Conservation (phyloP, 2,329 filamentous ascomycete genomes). For the Paecilomyces dactylethromorphus region DNA sequence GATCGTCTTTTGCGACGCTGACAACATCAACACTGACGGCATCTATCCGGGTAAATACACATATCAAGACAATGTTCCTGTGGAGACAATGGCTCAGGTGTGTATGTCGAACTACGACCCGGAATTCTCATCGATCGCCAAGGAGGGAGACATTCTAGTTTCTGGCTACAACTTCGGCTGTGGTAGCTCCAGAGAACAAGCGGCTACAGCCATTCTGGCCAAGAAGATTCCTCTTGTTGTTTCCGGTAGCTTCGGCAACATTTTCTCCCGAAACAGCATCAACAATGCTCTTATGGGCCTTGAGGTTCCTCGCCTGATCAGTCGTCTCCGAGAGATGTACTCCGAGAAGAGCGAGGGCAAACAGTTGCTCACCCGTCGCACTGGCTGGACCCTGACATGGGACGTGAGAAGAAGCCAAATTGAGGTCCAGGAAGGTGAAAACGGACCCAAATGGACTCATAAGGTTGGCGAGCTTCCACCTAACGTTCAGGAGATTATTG, state of each 20-base stretch:
- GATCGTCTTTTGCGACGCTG: conserved; percentile 78
- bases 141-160: conserved; percentile 71
- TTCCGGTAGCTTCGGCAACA: conserved; percentile 74
- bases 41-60: conserved; percentile 92
- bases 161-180: conserved; percentile 85
- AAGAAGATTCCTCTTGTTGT: conserved; percentile 75
- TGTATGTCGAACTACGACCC: conserved; percentile 94
- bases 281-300: conserved; percentile 35
- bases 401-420: conserved; percentile 69
- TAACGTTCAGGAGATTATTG: conserved; percentile 82
- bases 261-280: conserved; percentile 60
- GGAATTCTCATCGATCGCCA: conserved; percentile 58
- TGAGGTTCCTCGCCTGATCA: conserved; percentile 29
- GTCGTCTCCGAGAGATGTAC: conserved; percentile 26
- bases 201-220: conserved; percentile 78
- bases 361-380: conserved; percentile 62
- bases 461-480: conserved; percentile 77
- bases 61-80: conserved; percentile 76
- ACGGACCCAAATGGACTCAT: conserved; percentile 65
- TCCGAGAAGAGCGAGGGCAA: conserved; percentile 26
- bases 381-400: conserved; percentile 79
- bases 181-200: conserved; percentile 75
- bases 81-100: conserved; percentile 75
- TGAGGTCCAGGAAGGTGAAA: conserved; percentile 61
- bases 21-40: conserved; percentile 85